phyloP scores from a whole-genome alignment of 768 basidiomycete species.

The Daedaleopsis nitida region DNA sequence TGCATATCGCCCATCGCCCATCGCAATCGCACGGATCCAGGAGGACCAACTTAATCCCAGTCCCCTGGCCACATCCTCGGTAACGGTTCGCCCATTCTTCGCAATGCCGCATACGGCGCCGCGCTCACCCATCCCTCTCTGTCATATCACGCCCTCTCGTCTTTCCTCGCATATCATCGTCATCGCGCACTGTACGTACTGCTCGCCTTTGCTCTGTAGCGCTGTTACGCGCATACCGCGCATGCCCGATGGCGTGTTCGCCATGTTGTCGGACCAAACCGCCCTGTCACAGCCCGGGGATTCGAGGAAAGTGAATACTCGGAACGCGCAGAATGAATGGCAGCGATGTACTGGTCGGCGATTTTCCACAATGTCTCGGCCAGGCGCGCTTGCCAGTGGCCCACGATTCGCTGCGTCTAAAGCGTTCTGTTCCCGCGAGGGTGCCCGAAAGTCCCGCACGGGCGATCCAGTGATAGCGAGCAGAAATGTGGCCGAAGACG shows the following conservation, averaged over 20 bases:
- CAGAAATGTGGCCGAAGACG: conserved; percentile 1
- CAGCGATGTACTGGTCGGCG: not conserved
- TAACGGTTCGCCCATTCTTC: conserved; percentile 12
- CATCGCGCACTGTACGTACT: conserved; percentile 11
- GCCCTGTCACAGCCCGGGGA: not conserved
- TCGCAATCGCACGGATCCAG: conserved; percentile 14
- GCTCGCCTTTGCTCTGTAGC: conserved; percentile 15
- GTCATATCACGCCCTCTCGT: not conserved
- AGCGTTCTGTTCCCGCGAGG: conserved; percentile 3
- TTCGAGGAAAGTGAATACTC: not conserved
- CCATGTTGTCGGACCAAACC: not conserved
- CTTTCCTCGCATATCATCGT: not conserved
- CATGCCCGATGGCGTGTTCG: not conserved
- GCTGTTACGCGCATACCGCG: conserved; percentile 9
- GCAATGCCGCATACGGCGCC: conserved; percentile 3
- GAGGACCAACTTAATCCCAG: not conserved
- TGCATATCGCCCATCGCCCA: conserved; percentile 13
- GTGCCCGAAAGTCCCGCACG: not conserved
- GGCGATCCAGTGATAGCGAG: conserved; percentile 5
- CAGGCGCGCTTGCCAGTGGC: not conserved
- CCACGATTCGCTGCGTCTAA: not conserved
- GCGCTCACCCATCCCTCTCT: not conserved
- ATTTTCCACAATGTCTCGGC: not conserved
- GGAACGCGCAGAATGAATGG: conserved; percentile 4
- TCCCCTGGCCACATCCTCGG: not conserved